Evolutionary conservation across 331 rosid species (phyloP).

Genomic region (Pyracantha coccinea): DNA sequence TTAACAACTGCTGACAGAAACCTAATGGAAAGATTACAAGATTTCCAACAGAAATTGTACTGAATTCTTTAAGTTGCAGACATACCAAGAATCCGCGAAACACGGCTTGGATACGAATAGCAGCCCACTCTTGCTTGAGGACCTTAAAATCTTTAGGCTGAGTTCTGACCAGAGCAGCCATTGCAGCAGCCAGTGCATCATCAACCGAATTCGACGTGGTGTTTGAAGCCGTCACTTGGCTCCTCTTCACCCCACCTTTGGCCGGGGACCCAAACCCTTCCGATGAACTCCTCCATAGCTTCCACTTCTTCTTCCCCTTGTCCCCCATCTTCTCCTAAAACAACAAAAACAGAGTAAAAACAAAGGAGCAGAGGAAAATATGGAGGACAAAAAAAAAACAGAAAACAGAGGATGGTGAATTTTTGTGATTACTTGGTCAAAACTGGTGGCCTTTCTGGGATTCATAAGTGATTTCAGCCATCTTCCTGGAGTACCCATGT

Average conservation of each 20-base stretch:
- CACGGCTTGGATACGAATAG: slow-evolving; percentile 65
- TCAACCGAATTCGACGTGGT: slow-evolving; percentile 24
- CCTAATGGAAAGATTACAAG: neutral
- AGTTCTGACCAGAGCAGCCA: slow-evolving; percentile 64
- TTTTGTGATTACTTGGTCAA: slow-evolving; percentile 32
- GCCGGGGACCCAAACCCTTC: slow-evolving; percentile 42
- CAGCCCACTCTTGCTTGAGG: slow-evolving; percentile 71
- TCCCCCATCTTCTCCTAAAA: slow-evolving; percentile 45
- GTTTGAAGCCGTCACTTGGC: slow-evolving; percentile 10
- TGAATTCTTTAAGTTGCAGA: neutral
- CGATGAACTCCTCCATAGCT: slow-evolving; percentile 67
- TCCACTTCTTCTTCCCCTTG: slow-evolving; percentile 68
- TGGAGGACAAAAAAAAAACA: neutral
- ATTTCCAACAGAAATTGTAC: neutral
- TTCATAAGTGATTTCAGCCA: slow-evolving; percentile 66
- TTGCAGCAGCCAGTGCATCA: slow-evolving; percentile 40
- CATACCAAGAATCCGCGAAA: slow-evolving; percentile 75
- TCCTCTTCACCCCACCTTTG: slow-evolving; percentile 22
- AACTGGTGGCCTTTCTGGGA: slow-evolving; percentile 31
- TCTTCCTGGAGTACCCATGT: slow-evolving; percentile 75
- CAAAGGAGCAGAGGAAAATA: neutral
- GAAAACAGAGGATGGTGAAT: neutral
- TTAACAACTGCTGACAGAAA: neutral
- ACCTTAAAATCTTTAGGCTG: slow-evolving; percentile 50
- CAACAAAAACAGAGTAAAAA: neutral